phyloP scores from a whole-genome alignment of 2,329 filamentous ascomycete genomes.

The Colletotrichum destructivum region DNA sequence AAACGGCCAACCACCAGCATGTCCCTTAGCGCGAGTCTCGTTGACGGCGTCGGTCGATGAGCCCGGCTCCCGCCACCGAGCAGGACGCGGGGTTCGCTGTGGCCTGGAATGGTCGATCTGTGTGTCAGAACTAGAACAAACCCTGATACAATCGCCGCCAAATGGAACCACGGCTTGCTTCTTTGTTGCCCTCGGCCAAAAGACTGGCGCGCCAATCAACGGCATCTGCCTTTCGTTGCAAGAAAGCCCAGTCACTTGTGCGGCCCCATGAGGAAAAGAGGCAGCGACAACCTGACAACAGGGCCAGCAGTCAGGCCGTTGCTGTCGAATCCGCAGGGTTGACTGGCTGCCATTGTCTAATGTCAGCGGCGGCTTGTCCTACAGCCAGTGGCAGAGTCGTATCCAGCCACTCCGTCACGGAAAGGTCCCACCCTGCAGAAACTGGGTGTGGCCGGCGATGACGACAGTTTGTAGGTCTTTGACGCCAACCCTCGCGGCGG shows the following conservation, averaged over 20 bases:
- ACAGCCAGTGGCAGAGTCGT: neutral
- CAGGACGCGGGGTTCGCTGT: neutral
- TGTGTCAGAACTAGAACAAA: slow-evolving; percentile 25
- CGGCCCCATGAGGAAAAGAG: neutral
- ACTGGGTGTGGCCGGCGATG: neutral
- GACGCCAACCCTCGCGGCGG: neutral
- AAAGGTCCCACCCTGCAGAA: neutral
- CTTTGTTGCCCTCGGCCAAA: neutral
- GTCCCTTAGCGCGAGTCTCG: slow-evolving; percentile 9
- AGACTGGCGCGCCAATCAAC: slow-evolving; percentile 17
- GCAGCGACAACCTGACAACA: neutral
- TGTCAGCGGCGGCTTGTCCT: slow-evolving; percentile 13
- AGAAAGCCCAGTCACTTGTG: neutral
- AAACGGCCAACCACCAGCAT: neutral
- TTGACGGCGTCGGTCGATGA: slow-evolving; percentile 15
- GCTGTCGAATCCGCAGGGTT: neutral
- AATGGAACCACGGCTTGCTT: neutral
- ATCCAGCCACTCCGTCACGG: neutral
- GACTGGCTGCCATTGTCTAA: neutral
- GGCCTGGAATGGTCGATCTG: slow-evolving; percentile 20
- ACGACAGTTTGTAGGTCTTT: neutral
- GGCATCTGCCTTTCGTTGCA: neutral
- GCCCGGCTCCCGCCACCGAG: neutral
- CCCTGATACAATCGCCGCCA: neutral
- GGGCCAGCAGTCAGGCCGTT: neutral